Evolutionary conservation across 495 filamentous ascomycete species (phyloP).

Genomic region (Clohesyomyces aquaticus): DNA sequence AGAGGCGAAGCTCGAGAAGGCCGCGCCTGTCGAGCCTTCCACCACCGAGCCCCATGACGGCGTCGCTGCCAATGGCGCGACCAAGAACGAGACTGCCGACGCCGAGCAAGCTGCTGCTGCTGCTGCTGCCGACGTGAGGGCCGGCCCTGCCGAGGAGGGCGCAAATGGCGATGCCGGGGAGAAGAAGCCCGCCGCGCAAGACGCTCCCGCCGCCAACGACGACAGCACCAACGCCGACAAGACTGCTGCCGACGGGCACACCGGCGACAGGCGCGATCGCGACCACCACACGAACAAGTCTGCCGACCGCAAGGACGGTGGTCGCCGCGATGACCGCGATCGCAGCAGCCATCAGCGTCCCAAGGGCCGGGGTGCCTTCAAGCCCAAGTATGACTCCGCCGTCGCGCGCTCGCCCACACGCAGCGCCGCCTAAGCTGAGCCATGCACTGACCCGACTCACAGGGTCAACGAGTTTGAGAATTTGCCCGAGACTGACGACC

Average conservation of each 20-base stretch:
- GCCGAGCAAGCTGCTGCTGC: background rate
- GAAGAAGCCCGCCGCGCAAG: no score
- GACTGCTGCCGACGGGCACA: no score
- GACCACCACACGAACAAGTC: no score
- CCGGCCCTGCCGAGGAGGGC: slow-evolving; percentile 1
- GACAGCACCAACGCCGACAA: slow-evolving; percentile 20
- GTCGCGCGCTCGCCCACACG: background rate
- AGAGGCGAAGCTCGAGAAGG: background rate
- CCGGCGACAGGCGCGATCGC: no score
- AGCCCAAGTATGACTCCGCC: slow-evolving; percentile 4
- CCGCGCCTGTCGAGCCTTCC: no score
- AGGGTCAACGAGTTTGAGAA: slow-evolving; percentile 54
- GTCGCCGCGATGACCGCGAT: slow-evolving; percentile 4
- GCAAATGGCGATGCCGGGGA: slow-evolving; percentile 8
- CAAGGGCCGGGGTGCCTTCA: background rate
- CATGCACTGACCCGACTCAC: slow-evolving; percentile 13
- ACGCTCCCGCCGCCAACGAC: slow-evolving; percentile 1
- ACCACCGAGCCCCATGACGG: background rate
- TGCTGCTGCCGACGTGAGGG: background rate
- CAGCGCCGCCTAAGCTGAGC: no score
- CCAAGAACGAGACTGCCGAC: background rate
- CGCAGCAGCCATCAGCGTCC: slow-evolving; percentile 1
- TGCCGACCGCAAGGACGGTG: background rate
- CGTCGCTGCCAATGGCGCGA: background rate
- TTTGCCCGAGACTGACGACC: slow-evolving; percentile 69